phyloP scores from a whole-genome alignment of 768 basidiomycete genomes.

The Imleria badia region DNA sequence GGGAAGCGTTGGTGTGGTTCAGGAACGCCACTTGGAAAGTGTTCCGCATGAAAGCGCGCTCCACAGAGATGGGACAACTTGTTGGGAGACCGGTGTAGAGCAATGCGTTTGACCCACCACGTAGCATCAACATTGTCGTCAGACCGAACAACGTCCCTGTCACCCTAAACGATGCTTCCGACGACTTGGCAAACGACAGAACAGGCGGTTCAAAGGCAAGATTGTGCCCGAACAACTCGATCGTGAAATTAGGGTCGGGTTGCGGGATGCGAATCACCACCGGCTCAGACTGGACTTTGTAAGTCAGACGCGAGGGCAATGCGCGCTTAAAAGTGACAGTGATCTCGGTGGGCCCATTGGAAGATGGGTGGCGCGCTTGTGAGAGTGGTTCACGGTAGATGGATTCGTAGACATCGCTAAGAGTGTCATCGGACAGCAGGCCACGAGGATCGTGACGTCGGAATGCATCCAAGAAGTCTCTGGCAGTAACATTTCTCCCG shows the following conservation, averaged over 20 bases:
- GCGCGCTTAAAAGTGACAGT: constrained; percentile 69
- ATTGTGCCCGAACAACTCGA: constrained; percentile 86
- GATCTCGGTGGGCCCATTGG: constrained; percentile 45
- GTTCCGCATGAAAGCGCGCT: constrained; percentile 94
- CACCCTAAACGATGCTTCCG: constrained; percentile 87
- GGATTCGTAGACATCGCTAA: constrained; percentile 78
- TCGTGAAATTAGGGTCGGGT: constrained; percentile 76
- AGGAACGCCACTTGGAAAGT: constrained; percentile 92
- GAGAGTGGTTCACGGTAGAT: constrained; percentile 69
- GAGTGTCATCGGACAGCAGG: constrained; percentile 69
- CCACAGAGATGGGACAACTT: constrained; percentile 74
- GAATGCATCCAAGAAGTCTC: constrained; percentile 86
- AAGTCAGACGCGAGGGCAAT: constrained; percentile 77
- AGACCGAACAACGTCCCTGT: constrained; percentile 82
- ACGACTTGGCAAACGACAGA: constrained; percentile 73
- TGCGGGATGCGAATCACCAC: constrained; percentile 85
- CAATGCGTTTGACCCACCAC: constrained; percentile 80
- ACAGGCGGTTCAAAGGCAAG: constrained; percentile 84
- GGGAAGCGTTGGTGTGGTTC: constrained; percentile 62
- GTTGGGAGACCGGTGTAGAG: constrained; percentile 80
- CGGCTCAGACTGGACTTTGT: constrained; percentile 84
- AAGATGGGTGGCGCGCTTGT: constrained; percentile 58
- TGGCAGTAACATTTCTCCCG: constrained; percentile 59
- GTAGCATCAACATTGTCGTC: constrained; percentile 80
- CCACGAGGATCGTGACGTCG: constrained; percentile 70